phyloP scores from a whole-genome alignment of 805 yeast genomes.

The Candida methanosorbosa region DNA sequence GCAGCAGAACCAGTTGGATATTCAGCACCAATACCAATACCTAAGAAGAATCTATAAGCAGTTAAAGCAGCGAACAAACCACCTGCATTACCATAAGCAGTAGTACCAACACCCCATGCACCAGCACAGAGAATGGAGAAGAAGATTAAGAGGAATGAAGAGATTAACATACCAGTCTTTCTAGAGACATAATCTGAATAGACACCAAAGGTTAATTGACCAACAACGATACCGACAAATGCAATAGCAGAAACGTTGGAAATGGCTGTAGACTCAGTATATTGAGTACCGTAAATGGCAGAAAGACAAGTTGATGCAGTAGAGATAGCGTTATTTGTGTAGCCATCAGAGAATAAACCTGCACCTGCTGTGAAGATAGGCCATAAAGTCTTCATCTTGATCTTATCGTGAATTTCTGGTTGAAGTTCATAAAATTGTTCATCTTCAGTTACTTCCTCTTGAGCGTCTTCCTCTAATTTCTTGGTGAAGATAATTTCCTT shows the following conservation, averaged over 20 bases:
- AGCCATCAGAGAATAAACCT: constrained; percentile 90
- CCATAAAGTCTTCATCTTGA: constrained; percentile 30
- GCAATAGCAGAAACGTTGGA: constrained; percentile 81
- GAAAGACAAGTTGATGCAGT: constrained; percentile 67
- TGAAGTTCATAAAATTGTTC: neutral
- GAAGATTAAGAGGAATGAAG: constrained; percentile 65
- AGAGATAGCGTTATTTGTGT: constrained; percentile 77
- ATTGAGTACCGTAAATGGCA: constrained; percentile 55
- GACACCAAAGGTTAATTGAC: constrained; percentile 75
- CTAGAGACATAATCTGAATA: constrained; percentile 75
- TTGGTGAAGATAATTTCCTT: constrained; percentile 33
- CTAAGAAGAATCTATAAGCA: constrained; percentile 78
- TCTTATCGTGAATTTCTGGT: constrained; percentile 1
- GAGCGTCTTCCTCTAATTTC: constrained; percentile 6
- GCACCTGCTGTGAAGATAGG: constrained; percentile 83
- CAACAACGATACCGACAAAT: constrained; percentile 86
- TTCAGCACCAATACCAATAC: constrained; percentile 91
- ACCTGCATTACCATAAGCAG: constrained; percentile 39
- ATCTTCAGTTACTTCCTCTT: constrained; percentile 8
- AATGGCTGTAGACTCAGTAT: constrained; percentile 58
- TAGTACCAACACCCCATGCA: constrained; percentile 68
- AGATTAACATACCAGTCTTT: constrained; percentile 73
- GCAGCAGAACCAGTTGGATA: constrained; percentile 92
- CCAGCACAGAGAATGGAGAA: constrained; percentile 78
- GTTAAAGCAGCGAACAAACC: constrained; percentile 83